These are phyloP conservation scores for Botrytis paeoniae DNA, from an alignment of 2,329 filamentous ascomycete genomes.

Conservation along the genomic window DNA sequence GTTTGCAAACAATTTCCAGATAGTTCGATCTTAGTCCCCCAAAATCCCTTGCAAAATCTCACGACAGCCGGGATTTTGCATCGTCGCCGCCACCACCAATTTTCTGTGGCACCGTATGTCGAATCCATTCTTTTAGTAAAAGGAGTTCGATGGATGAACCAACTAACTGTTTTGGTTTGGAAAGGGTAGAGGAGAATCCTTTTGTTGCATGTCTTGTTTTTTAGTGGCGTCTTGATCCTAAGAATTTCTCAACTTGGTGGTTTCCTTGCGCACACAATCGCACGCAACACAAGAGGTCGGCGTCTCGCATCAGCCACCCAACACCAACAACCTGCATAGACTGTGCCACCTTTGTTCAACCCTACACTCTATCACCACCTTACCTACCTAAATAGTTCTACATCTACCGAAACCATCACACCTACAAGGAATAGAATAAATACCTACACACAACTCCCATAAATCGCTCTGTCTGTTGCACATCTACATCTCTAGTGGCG, in stretches of 20 bases:
- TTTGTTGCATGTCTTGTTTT: not conserved
- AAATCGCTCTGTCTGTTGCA: not conserved
- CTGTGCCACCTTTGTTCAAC: not conserved
- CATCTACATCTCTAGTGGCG: slow-evolving; percentile 11
- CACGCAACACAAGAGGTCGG: not conserved
- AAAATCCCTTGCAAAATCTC: not conserved
- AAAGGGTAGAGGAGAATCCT: not conserved
- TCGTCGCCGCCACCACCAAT: not conserved
- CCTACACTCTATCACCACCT: not conserved
- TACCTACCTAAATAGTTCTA: not conserved
- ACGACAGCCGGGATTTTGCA: not conserved
- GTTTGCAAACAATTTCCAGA: not conserved
- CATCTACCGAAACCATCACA: not conserved
- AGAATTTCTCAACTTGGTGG: too few relatives aligned
- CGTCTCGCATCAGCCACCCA: not conserved
- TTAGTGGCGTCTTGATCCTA: not conserved
- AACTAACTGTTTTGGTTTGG: not conserved
- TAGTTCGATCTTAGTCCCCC: not conserved
- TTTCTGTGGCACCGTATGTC: not conserved
- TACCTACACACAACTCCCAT: too few relatives aligned
- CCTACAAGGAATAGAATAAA: not conserved
- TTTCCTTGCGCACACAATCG: not conserved
- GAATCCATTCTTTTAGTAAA: not conserved
- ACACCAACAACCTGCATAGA: not conserved
- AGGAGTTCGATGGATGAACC: not conserved